Evolutionary conservation across 441 rosid genomes (phyloP).

Genomic region (Daphne laureola): DNA sequence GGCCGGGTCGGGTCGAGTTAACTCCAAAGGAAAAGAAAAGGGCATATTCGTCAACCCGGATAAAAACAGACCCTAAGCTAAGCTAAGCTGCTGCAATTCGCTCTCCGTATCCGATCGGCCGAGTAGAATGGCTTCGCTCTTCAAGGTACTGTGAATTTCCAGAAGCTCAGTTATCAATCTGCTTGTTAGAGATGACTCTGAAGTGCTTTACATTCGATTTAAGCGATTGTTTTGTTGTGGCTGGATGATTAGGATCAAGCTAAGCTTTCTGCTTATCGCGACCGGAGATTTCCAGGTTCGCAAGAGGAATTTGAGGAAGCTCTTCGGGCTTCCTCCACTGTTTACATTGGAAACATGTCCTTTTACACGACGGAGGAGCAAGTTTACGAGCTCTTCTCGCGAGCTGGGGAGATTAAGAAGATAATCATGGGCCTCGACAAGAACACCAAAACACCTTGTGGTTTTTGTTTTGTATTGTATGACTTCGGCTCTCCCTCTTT

Average conservation of each 20-base stretch:
- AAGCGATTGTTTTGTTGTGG: conserved; percentile 1
- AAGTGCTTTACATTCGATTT: not conserved
- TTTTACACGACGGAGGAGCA: conserved; percentile 96
- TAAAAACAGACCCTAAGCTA: conserved; percentile 5
- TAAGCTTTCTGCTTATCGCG: conserved; percentile 83
- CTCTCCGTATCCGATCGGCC: not conserved
- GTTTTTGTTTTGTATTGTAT: conserved; percentile 85
- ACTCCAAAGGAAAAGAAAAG: not conserved
- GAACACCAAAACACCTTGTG: conserved; percentile 93
- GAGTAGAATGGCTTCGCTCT: conserved; percentile 62
- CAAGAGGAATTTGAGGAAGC: conserved; percentile 87
- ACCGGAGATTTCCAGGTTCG: conserved; percentile 71
- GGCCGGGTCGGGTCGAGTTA: not conserved
- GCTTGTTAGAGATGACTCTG: not conserved
- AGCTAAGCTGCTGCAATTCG: not conserved
- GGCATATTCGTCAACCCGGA: not conserved
- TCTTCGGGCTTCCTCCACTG: conserved; percentile 51
- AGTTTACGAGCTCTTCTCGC: conserved; percentile 87
- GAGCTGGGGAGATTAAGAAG: conserved; percentile 94
- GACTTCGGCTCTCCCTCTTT: not conserved
- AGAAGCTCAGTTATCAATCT: not conserved
- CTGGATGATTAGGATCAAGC: conserved; percentile 43
- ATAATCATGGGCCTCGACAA: conserved; percentile 95
- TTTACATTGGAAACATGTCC: conserved; percentile 87
- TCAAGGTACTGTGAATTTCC: conserved; percentile 45